These are phyloP conservation scores for Paspalum vaginatum DNA, from an alignment of 176 grass and related monocot species.

Conservation along the genomic window DNA sequence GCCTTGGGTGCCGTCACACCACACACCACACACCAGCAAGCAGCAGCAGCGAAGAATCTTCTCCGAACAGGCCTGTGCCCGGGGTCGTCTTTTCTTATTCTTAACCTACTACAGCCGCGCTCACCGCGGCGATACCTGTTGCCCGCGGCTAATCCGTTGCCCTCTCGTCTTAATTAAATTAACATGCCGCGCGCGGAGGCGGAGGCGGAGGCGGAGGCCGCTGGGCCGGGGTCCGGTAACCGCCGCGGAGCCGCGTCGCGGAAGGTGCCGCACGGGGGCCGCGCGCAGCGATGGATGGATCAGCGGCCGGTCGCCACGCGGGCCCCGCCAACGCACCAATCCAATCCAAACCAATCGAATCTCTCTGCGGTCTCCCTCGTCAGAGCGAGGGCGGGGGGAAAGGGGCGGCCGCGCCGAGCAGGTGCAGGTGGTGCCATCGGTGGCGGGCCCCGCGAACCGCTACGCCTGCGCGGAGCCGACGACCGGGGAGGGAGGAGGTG, in stretches of 20 bases:
- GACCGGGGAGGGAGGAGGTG: background rate
- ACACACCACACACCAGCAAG: background rate
- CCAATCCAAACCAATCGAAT: background rate
- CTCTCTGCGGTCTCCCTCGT: background rate
- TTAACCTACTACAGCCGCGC: background rate
- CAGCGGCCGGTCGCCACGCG: background rate
- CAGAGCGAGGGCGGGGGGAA: background rate
- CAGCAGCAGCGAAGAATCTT: background rate
- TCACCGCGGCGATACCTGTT: background rate
- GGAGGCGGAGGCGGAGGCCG: background rate
- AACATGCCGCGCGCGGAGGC: background rate
- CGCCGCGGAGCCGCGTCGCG: conserved; percentile 23
- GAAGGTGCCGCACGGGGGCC: background rate
- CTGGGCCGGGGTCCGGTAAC: background rate
- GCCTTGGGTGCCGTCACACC: background rate
- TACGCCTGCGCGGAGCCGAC: conserved; percentile 24
- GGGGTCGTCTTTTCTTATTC: background rate
- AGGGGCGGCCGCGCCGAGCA: background rate
- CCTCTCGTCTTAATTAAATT: background rate
- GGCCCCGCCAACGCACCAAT: background rate
- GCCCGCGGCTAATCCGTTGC: conserved; percentile 14
- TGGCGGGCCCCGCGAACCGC: conserved; percentile 38
- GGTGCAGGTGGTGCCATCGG: conserved; percentile 23
- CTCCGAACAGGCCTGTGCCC: background rate
- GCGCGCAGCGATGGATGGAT: background rate